phyloP scores from a whole-genome alignment of 306 rosid species.

The Pueraria montana region DNA sequence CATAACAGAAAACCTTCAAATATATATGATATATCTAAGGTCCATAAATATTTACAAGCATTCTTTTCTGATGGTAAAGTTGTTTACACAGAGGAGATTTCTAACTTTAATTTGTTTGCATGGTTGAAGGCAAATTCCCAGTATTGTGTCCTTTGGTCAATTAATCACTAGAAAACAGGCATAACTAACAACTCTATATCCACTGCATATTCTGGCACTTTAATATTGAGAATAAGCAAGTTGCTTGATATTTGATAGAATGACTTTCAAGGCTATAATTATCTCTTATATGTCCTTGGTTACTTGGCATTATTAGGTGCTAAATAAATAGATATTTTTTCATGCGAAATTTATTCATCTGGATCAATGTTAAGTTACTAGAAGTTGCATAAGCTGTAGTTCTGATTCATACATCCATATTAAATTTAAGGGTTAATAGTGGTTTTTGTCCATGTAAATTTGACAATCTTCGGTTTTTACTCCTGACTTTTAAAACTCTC shows the following conservation, averaged over 20 bases:
- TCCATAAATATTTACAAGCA: neutral
- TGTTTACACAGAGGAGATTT: neutral
- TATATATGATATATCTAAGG: neutral
- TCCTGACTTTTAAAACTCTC: too few species aligned
- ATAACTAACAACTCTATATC: neutral
- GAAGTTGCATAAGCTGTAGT: neutral
- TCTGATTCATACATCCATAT: neutral
- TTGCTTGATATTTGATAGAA: slow-evolving; percentile 13
- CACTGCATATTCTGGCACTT: neutral
- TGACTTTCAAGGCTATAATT: neutral
- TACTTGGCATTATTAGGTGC: neutral
- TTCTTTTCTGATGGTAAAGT: neutral
- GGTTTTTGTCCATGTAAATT: too few species aligned
- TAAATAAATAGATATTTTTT: slow-evolving; percentile 8
- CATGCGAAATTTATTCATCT: neutral
- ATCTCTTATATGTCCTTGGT: neutral
- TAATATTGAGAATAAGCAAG: neutral
- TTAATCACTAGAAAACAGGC: slow-evolving; percentile 4
- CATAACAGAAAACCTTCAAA: neutral
- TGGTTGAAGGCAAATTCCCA: neutral
- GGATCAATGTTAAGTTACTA: neutral
- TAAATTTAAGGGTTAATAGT: too few species aligned
- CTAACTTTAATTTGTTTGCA: slow-evolving; percentile 15
- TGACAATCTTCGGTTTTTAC: too few species aligned
- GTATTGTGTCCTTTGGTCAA: neutral